Percentiles rank a stretch among this genome's conserved stretches.
Evolutionary conservation across 495 filamentous ascomycete genomes (phyloP).

Genomic region (Annulohypoxylon moriforme): DNA sequence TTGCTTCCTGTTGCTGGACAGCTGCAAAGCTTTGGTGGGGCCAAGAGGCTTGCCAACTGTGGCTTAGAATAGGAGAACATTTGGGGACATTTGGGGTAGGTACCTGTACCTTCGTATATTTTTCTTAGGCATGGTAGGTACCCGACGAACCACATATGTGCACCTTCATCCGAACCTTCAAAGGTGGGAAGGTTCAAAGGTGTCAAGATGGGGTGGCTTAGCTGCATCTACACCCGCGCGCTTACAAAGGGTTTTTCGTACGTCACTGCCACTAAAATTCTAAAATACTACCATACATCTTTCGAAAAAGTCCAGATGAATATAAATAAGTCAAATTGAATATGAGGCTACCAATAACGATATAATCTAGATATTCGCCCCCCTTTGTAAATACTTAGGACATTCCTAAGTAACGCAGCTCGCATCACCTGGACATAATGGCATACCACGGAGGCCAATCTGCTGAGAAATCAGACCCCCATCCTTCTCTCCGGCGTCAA

Average conservation of each 20-base stretch:
- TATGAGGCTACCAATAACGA: constrained; percentile 42
- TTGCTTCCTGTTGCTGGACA: constrained; percentile 40
- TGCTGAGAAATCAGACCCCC: constrained; percentile 1
- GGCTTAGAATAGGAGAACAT: constrained; percentile 33
- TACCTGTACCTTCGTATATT: constrained; percentile 6
- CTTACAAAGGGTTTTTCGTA: constrained; percentile 10
- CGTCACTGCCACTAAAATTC: constrained; percentile 18
- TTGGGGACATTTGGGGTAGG: constrained; percentile 1
- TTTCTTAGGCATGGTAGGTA: background rate
- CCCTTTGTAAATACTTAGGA: background rate
- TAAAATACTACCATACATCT: constrained; percentile 14
- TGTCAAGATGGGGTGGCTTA: constrained; percentile 30
- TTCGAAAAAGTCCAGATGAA: constrained; percentile 16
- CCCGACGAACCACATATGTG: background rate
- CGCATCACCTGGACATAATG: constrained; percentile 31
- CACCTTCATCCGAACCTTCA: background rate
- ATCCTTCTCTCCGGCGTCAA: constrained; percentile 16
- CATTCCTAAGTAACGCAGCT: constrained; percentile 15
- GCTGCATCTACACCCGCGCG: constrained; percentile 30
- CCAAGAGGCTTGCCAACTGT: constrained; percentile 31
- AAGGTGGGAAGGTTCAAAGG: background rate
- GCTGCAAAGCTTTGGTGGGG: constrained; percentile 33
- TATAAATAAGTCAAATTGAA: constrained; percentile 15
- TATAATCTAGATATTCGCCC: background rate
- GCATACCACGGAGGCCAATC: constrained; percentile 21